Base-by-base conservation (phyloP, 208 protist species). In the Trypanosoma platydactyli region DNA sequence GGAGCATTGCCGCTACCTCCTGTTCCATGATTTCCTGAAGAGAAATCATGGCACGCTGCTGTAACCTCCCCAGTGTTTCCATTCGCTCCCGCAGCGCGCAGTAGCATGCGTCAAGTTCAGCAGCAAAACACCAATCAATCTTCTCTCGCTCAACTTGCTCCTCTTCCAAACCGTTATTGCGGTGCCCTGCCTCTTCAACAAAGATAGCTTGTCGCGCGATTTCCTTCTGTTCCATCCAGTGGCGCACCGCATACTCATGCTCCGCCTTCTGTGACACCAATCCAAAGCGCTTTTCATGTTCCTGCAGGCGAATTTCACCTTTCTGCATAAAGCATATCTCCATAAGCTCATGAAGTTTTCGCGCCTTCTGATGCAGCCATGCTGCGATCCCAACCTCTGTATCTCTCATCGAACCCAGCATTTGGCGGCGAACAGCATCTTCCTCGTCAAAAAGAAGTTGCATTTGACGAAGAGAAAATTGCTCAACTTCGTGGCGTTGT, bases 241-340 rank as follows among this genome's bases (percentile, higher is more conserved):
- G 87, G 42, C 65, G 62, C 35, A 88, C 72, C 12, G 54, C 27
- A 55, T 80, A 72, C 49, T 88, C 83, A 4, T 83, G 45, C 30
- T 76, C 69, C 5, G 78, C 73, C 73, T 81, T 88, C 0, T 33
- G n/a, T 7, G 79, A 76, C 16, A 82, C 44, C 4, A 89, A 57
- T 40, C 41, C 38, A 81, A 84, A 80, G 30, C 80, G 79, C 16
- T 74, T 71, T 5, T 85, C 60, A 48, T 79, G 83, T 59, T 92
- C 86, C 42, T 64, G 68, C 11, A 64, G 67, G 4, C 49, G 50
- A n/a, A 87, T 65, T 18, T 45, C 54, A 15, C 42, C 61, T 24
- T 75, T 62, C 22, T 73, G 67, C 0, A 41, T 33, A 24, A 67
- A 40, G 15, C 72, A 75, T 7, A 13, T 25, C 0, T 63, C 56